A percentile compares a stretch with the other conserved stretches of the same genome.
phyloP scores from a whole-genome alignment of 176 grass and related monocot species.

The Thinopyrum elongatum region DNA sequence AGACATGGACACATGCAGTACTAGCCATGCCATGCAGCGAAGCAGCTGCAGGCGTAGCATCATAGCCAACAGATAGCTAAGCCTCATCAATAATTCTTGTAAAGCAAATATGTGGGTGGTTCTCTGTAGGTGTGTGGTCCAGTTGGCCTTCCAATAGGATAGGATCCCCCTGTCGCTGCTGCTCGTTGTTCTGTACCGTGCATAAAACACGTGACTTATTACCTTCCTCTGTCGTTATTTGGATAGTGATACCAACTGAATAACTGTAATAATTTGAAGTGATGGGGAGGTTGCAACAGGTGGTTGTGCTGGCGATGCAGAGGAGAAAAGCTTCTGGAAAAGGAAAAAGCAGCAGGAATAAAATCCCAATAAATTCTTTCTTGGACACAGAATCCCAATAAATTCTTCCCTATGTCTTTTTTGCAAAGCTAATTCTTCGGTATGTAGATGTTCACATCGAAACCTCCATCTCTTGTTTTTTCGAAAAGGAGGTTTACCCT shows the following conservation, averaged over 20 bases:
- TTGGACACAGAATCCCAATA: background rate
- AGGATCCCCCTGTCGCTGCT: slow-evolving; percentile 31
- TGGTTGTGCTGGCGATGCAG: slow-evolving; percentile 10
- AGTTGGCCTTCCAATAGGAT: slow-evolving; percentile 1
- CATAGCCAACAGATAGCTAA: background rate
- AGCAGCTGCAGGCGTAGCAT: slow-evolving; percentile 5
- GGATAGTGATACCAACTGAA: slow-evolving; percentile 34
- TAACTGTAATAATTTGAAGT: slow-evolving; percentile 47
- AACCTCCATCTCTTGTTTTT: no score
- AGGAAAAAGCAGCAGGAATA: background rate
- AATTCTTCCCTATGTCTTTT: background rate
- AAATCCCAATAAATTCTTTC: background rate
- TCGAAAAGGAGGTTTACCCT: no score
- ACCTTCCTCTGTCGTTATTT: slow-evolving; percentile 22
- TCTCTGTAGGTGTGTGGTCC: slow-evolving; percentile 34
- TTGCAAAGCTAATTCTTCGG: background rate
- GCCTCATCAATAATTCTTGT: slow-evolving; percentile 33
- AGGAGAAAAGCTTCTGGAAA: background rate
- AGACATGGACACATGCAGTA: background rate
- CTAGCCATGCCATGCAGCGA: background rate
- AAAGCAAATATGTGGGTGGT: slow-evolving; percentile 11
- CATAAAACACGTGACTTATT: slow-evolving; percentile 49
- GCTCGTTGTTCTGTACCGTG: slow-evolving; percentile 3
- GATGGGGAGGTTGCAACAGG: slow-evolving; percentile 20
- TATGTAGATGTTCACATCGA: background rate